Conservation (phyloP, 2,329 filamentous ascomycete genomes). For the Amesomyces nigricolor region DNA sequence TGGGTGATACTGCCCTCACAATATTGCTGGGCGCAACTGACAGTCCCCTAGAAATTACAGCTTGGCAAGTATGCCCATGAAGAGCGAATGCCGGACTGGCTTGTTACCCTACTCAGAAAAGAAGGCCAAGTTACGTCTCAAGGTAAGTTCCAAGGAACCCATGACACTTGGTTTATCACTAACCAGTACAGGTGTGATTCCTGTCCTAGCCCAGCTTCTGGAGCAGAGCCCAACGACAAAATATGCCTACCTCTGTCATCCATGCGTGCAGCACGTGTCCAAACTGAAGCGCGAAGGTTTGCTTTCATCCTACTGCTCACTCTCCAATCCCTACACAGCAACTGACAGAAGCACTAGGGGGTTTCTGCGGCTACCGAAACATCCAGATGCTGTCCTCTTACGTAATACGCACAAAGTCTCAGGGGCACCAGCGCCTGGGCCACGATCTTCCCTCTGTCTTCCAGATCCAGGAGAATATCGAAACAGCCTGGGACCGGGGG, state of each 20-base stretch:
- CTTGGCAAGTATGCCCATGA: slow-evolving; percentile 69
- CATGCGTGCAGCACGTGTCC: slow-evolving; percentile 69
- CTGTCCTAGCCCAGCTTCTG: slow-evolving; percentile 57
- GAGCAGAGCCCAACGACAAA: slow-evolving; percentile 58
- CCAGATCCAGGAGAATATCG: slow-evolving; percentile 78
- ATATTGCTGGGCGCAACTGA: slow-evolving; percentile 1
- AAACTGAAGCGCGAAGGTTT: slow-evolving; percentile 70
- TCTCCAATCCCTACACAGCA: too few species aligned
- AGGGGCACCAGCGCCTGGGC: slow-evolving; percentile 56
- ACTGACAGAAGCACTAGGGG: slow-evolving; percentile 44
- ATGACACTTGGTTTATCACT: slow-evolving; percentile 25
- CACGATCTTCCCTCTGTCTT: slow-evolving; percentile 68
- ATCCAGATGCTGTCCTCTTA: slow-evolving; percentile 88
- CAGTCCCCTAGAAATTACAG: slow-evolving; percentile 44
- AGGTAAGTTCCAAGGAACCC: slow-evolving; percentile 35
- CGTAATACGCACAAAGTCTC: slow-evolving; percentile 53
- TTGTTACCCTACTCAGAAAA: slow-evolving; percentile 56
- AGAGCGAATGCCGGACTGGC: slow-evolving; percentile 66
- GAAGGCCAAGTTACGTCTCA: slow-evolving; percentile 51
- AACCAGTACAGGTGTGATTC: slow-evolving; percentile 52
- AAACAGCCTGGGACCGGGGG: slow-evolving; percentile 79
- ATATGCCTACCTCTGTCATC: slow-evolving; percentile 74
- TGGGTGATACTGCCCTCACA: slow-evolving; percentile 6
- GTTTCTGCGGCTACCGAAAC: slow-evolving; percentile 92
- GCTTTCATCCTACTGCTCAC: background rate